Conservation (phyloP, 257 asterid species). For the Coffea eugenioides region DNA sequence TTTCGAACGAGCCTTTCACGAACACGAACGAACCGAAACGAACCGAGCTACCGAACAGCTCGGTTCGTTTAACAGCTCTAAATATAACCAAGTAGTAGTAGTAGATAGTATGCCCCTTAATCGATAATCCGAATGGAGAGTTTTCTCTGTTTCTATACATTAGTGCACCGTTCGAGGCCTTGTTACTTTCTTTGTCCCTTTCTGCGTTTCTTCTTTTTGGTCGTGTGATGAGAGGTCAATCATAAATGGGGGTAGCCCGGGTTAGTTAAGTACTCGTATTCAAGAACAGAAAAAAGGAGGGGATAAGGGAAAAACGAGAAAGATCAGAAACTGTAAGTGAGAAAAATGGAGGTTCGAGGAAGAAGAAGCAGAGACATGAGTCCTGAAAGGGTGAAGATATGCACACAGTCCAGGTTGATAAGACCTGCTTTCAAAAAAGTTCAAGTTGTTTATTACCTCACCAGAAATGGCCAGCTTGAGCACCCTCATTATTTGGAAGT, state of each 20-base stretch:
- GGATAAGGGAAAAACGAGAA: not conserved
- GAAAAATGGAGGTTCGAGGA: constrained; percentile 25
- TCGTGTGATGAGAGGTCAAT: not conserved
- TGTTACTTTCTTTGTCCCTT: constrained; percentile 1
- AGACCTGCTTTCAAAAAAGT: constrained; percentile 59
- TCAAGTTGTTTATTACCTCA: constrained; percentile 71
- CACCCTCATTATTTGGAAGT: constrained; percentile 91
- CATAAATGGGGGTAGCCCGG: not conserved
- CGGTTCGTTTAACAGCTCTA: too few relatives aligned
- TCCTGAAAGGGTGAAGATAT: constrained; percentile 36
- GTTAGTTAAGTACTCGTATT: constrained; percentile 5
- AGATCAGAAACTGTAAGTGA: not conserved
- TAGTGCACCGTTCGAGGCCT: not conserved
- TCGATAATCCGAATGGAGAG: not conserved
- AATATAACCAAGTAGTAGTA: not conserved
- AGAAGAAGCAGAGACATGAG: constrained; percentile 39
- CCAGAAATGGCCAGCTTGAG: constrained; percentile 87
- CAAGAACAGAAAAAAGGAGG: constrained; percentile 5
- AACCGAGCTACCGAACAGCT: too few relatives aligned
- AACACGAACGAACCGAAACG: too few relatives aligned
- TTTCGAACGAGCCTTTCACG: too few relatives aligned
- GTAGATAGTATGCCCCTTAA: not conserved
- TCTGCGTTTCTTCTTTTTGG: constrained; percentile 1
- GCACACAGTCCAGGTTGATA: constrained; percentile 21
- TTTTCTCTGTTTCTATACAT: not conserved